These are phyloP conservation scores for Talaromyces funiculosus DNA, from an alignment of 2,329 filamentous ascomycete species.

Conservation along the genomic window DNA sequence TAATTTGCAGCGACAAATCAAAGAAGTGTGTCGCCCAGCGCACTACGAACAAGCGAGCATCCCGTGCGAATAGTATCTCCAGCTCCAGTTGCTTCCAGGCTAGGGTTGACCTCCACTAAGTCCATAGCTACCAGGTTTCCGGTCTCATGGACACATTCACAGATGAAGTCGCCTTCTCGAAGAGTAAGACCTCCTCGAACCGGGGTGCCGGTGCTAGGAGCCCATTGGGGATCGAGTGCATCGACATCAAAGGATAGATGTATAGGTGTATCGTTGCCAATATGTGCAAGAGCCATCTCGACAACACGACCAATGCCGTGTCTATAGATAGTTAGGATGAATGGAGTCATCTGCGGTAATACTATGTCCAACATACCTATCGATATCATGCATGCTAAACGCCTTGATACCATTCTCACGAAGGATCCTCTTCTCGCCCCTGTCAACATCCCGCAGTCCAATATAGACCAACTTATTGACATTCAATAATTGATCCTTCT, in stretches of 20 bases:
- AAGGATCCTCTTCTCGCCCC: conserved; percentile 88
- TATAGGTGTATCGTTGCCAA: conserved; percentile 89
- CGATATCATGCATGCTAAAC: conserved; percentile 98
- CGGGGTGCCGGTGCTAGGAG: conserved; percentile 89
- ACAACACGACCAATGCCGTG: conserved; percentile 93
- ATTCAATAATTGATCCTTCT: conserved; percentile 55
- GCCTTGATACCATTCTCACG: conserved; percentile 86
- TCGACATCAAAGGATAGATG: conserved; percentile 97
- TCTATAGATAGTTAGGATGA: conserved; percentile 38
- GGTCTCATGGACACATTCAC: conserved; percentile 76
- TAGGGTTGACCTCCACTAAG: conserved; percentile 76
- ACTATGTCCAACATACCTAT: conserved; percentile 55
- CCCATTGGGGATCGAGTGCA: conserved; percentile 91
- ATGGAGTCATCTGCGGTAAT: neutral
- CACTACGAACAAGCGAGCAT: conserved; percentile 85
- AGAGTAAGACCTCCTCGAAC: conserved; percentile 90
- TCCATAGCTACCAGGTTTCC: conserved; percentile 74
- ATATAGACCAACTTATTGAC: conserved; percentile 93
- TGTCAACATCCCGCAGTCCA: conserved; percentile 84
- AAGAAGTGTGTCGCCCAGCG: conserved; percentile 83
- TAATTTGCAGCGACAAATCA: conserved; percentile 47
- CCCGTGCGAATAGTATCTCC: conserved; percentile 84
- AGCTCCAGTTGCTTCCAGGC: conserved; percentile 63
- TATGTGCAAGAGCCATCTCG: conserved; percentile 96
- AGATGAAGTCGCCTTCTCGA: conserved; percentile 94